These are phyloP conservation scores for Serendipita vermifera DNA, from an alignment of 768 basidiomycete genomes.

Conservation along the genomic window DNA sequence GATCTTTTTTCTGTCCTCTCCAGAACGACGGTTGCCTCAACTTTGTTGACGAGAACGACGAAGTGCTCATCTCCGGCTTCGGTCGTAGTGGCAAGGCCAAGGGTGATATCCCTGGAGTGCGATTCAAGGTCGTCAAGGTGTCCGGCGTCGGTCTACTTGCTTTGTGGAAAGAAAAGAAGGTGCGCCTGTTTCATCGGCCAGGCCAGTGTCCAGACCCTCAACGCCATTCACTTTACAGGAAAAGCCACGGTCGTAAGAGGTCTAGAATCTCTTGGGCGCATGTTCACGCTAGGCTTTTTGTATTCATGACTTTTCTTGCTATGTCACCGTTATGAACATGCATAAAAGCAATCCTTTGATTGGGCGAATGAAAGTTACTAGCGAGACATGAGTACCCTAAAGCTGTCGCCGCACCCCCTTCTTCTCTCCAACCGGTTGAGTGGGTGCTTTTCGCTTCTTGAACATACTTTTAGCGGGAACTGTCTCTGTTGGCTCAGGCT, in stretches of 20 bases:
- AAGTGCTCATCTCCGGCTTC: slow-evolving; percentile 99
- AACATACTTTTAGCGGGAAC: slow-evolving; percentile 8
- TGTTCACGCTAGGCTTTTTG: background rate
- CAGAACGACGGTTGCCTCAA: slow-evolving; percentile 95
- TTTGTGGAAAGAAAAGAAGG: slow-evolving; percentile 99
- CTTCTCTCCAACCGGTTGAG: background rate
- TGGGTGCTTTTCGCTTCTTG: slow-evolving; percentile 2
- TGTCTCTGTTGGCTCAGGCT: background rate
- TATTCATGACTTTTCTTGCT: slow-evolving; percentile 2
- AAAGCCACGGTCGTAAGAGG: slow-evolving; percentile 51
- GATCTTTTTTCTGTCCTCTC: background rate
- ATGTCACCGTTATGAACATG: slow-evolving; percentile 9
- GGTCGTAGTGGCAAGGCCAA: slow-evolving; percentile 99
- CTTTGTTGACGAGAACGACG: slow-evolving; percentile 99
- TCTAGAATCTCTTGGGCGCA: background rate
- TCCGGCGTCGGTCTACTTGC: slow-evolving; percentile 98
- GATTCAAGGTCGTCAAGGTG: slow-evolving; percentile 99
- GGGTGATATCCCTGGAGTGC: slow-evolving; percentile 99
- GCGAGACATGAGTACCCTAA: too few relatives aligned
- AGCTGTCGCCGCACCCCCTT: background rate
- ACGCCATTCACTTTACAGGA: slow-evolving; percentile 33
- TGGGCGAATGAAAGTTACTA: too few relatives aligned
- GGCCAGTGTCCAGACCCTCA: slow-evolving; percentile 1
- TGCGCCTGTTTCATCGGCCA: slow-evolving; percentile 25
- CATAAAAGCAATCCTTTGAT: background rate